Base-by-base conservation (phyloP, 164 flowering plant species). In the Tetracentron sinense region DNA sequence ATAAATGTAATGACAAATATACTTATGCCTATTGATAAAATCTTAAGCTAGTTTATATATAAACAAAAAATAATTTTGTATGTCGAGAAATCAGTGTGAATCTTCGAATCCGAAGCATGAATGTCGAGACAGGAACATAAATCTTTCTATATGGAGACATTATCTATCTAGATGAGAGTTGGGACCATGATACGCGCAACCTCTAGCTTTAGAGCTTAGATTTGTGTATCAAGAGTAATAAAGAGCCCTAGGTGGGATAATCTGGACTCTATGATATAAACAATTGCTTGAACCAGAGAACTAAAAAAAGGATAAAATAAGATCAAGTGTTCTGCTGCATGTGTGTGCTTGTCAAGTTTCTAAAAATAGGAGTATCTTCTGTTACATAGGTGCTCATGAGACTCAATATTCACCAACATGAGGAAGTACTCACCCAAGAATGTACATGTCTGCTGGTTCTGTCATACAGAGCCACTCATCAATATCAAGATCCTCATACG, bases 401-500 rank as follows among this genome's bases (percentile, higher is more conserved):
- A 56, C 30, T 19, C 3, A 26, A 12, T 21, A 14, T 8, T 30
- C 54, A 44, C 21, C 31, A 42, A 33, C 56, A 58, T 50, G 35
- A 65, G 54, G 17, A 71, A 58, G 54, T 30, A 73, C 84, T 71
- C 56, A 89, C 99, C 99, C 99, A 61, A 94, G 73, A 72, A 91
- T 74, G 72, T 86, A 94, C 15, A 94, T 71, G 69, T 89, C 99
- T 51, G 96, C 79, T 2, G 93, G 90, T 54, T 91, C 95, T 58
- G 82, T 52, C 67, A 75, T 73, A 66, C 73, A 77, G 44, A 94
- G 92, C 99, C 99, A 94, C 54, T 84, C 95, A 63, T 89, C 96
- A 63, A 94, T 83, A 33, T 91, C 85, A 62, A 91, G 85, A 77
- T 83, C 80, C 54, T 85, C 89, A 58, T 47, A 0, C 27, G 97